Evolutionary conservation across 805 yeast species (phyloP), one percentile per base, ranked within the genome.

Genomic region (Lachancea sp.): DNA sequence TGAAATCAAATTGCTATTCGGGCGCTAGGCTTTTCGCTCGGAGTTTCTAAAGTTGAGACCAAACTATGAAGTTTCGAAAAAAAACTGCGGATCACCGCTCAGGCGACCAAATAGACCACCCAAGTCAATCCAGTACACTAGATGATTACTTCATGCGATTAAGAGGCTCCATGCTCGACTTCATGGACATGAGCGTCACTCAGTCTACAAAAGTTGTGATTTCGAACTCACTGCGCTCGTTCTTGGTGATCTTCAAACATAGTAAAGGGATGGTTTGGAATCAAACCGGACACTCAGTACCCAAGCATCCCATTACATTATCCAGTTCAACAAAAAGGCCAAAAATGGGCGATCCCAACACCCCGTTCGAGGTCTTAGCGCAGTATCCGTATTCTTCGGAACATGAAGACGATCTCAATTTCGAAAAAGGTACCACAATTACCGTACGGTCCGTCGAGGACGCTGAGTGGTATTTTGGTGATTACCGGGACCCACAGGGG

Each of bases 381-480:
- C 60, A 82, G 29, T 85, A 71, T 56, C 84, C 81, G 41, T 86
- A 85, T 66, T 59, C 65, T 35, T 77, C 83, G 3, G 87, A 82
- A 42, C 87, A 79, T 51, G 87, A 81, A 25, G 98, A 93, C 61
- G 99, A 91, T 62, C 73, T 91, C 59, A 71, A 75, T 29, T 90
- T 91, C 55, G 62, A 63, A 0, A 77, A 70, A 3, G 90, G 85
- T 17, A 88, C 85, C 60, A 52, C 75, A 25, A 82, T 91, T 52
- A 77, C 79, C 3, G 96, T 91, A 22, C 79, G 82, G 4, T 79
- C 77, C 32, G 72, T 86, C 43, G 96, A 88, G 54, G 97, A 91
- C 62, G 95, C 81, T 6, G 96, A 90, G 51, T 93, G 98, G 98
- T 84, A 78, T 59, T 70, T 75, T 33, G 99, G 99, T 2, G 67